Percentiles rank a stretch among this genome's conserved stretches.
These are phyloP conservation scores for Udeniomyces megalosporus DNA, from an alignment of 768 basidiomycete genomes.

Conservation along the genomic window DNA sequence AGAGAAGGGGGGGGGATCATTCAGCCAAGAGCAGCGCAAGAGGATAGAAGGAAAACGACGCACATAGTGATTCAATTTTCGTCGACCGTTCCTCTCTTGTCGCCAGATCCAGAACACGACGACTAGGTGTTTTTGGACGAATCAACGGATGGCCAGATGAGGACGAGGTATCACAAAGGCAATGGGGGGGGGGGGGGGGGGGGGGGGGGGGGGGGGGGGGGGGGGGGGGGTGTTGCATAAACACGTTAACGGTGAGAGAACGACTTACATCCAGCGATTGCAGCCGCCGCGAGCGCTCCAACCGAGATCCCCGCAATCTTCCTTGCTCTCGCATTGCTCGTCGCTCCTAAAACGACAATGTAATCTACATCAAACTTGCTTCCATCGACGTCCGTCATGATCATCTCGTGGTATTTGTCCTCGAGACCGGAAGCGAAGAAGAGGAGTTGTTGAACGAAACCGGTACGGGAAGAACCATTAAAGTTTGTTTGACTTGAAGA, in stretches of 20 bases:
- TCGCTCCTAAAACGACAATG: background rate
- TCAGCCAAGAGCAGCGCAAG: too few species aligned
- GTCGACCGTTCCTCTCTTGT: slow-evolving; percentile 8
- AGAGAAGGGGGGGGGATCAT: too few species aligned
- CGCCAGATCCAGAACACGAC: slow-evolving; percentile 17
- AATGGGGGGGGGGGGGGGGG: background rate
- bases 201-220: background rate
- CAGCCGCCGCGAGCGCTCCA: background rate
- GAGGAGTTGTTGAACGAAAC: slow-evolving; percentile 11
- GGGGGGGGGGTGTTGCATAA: too few species aligned
- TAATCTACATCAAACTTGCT: slow-evolving; percentile 14
- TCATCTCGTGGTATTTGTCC: background rate
- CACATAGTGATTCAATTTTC: slow-evolving; percentile 7
- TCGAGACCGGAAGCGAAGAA: slow-evolving; percentile 3
- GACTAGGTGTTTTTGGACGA: too few species aligned
- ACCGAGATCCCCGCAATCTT: slow-evolving; percentile 14
- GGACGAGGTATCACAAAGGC: too few species aligned
- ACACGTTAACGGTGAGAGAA: too few species aligned
- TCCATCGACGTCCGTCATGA: slow-evolving; percentile 10
- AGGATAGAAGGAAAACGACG: too few species aligned
- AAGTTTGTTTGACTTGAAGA: background rate
- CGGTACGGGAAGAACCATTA: slow-evolving; percentile 3
- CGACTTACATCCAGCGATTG: slow-evolving; percentile 2
- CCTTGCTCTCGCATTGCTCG: background rate
- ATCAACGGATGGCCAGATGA: too few species aligned